Conservation (phyloP, 208 protist species). For the Crithidia thermophila region DNA sequence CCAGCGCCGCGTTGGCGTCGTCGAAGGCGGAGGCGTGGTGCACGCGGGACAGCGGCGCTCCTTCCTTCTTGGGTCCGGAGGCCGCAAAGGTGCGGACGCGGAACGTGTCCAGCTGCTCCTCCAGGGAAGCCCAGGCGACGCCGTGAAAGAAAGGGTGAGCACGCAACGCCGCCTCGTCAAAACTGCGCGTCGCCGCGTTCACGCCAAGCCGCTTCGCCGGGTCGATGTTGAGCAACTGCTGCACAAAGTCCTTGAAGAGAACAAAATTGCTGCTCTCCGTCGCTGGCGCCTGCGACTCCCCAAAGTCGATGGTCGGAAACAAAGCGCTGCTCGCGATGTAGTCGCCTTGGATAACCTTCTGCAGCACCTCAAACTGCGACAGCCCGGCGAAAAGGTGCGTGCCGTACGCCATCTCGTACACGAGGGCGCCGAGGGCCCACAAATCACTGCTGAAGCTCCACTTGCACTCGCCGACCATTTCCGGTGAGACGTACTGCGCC, state of each 20-base stretch:
- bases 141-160: conserved; percentile 71
- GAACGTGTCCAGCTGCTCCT: conserved; percentile 55
- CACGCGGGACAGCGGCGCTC: background rate
- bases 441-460: conserved; percentile 95
- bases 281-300: background rate
- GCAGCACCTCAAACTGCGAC: conserved; percentile 72
- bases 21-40: conserved; percentile 1
- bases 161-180: conserved; percentile 63
- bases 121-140: conserved; percentile 69
- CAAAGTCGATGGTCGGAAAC: conserved; percentile 61
- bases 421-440: conserved; percentile 94
- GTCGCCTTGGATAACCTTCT: conserved; percentile 63
- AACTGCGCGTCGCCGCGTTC: conserved; percentile 40
- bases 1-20: background rate
- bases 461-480: conserved; percentile 91
- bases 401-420: conserved; percentile 93
- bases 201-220: conserved; percentile 77
- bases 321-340: conserved; percentile 19
- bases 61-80: background rate
- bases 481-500: conserved; percentile 95
- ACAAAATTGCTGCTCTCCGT: conserved; percentile 31
- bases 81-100: conserved; percentile 27
- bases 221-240: conserved; percentile 59
- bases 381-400: conserved; percentile 79
- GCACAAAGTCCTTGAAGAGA: conserved; percentile 72